Evolutionary conservation across 225 moss, liverwort and hornwort species (phyloP).

Genomic region (Bryoerythrophyllum caledonicum): DNA sequence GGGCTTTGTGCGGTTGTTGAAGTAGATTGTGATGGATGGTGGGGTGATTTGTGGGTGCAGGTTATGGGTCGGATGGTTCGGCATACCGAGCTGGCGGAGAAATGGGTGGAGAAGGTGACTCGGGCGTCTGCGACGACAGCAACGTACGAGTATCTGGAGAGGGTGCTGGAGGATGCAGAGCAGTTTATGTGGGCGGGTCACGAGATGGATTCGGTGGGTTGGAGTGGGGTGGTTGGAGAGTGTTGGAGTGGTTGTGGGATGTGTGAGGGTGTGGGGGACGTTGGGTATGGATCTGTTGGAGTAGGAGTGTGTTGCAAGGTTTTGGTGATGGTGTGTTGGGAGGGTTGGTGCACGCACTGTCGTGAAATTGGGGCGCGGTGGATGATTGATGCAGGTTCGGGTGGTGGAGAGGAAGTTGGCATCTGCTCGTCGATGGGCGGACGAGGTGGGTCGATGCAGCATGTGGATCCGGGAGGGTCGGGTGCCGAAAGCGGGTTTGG

Average conservation of each 20-base stretch:
- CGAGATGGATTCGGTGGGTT: constrained; percentile 87
- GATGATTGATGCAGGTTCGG: constrained; percentile 60
- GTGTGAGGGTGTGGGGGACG: constrained; percentile 2
- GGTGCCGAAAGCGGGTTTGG: constrained; percentile 53
- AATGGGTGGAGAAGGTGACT: constrained; percentile 75
- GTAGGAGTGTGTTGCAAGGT: not conserved
- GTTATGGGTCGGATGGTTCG: constrained; percentile 68
- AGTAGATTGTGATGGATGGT: not conserved
- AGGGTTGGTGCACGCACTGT: not conserved
- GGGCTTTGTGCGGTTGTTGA: not conserved
- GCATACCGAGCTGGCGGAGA: constrained; percentile 75
- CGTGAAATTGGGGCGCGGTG: constrained; percentile 1
- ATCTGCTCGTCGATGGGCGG: constrained; percentile 75
- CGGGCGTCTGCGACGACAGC: constrained; percentile 47
- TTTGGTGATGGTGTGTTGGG: not conserved
- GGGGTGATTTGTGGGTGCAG: constrained; percentile 41
- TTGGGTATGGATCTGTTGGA: not conserved
- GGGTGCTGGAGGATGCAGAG: constrained; percentile 67
- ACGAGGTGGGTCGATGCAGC: constrained; percentile 74
- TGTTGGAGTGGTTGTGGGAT: not conserved
- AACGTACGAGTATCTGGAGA: constrained; percentile 65
- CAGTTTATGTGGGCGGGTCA: constrained; percentile 96
- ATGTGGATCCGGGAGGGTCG: constrained; percentile 45
- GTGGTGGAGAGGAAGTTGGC: constrained; percentile 67
- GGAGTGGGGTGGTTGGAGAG: not conserved